Percentiles rank a stretch among this genome's conserved stretches.
Evolutionary conservation across 495 filamentous ascomycete species (phyloP).

Genomic region (Lophiotrema nucula): DNA sequence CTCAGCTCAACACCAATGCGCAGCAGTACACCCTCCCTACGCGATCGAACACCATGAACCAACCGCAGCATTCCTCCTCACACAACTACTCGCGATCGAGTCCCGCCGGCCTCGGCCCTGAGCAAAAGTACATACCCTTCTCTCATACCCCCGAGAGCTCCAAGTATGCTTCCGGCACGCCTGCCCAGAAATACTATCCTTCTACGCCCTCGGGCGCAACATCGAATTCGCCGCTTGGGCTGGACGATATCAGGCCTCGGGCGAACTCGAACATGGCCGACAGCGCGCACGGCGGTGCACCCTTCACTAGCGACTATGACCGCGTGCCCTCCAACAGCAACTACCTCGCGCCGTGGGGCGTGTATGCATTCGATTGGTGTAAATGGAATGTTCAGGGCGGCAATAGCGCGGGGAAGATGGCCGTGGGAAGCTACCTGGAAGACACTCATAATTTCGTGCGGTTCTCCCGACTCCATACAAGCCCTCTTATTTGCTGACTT

Average conservation of each 20-base stretch:
- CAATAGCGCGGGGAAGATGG: constrained; percentile 72
- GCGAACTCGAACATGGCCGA: constrained; percentile 75
- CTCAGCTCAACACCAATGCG: constrained; percentile 55
- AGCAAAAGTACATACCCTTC: constrained; percentile 70
- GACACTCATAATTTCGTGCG: constrained; percentile 96
- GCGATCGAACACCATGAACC: constrained; percentile 62
- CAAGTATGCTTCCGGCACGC: constrained; percentile 61
- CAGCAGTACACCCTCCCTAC: constrained; percentile 65
- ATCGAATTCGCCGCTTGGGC: constrained; percentile 79
- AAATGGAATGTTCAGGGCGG: constrained; percentile 88
- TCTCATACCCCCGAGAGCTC: constrained; percentile 63
- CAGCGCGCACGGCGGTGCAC: constrained; percentile 50
- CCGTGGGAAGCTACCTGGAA: constrained; percentile 92
- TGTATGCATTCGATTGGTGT: constrained; percentile 98
- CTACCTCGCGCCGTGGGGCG: constrained; percentile 91
- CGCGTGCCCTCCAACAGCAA: constrained; percentile 68
- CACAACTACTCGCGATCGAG: constrained; percentile 80
- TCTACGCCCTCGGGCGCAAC: constrained; percentile 66
- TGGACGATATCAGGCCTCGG: constrained; percentile 84
- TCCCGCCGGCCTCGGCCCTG: constrained; percentile 65
- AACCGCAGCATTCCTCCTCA: constrained; percentile 59
- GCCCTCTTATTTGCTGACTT: constrained; percentile 10
- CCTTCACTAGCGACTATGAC: constrained; percentile 49
- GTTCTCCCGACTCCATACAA: neutral
- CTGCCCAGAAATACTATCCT: constrained; percentile 60